A percentile compares a stretch with the other conserved stretches of the same genome.
phyloP scores from a whole-genome alignment of 176 grass and related monocot genomes.

The Phoenix dactylifera region DNA sequence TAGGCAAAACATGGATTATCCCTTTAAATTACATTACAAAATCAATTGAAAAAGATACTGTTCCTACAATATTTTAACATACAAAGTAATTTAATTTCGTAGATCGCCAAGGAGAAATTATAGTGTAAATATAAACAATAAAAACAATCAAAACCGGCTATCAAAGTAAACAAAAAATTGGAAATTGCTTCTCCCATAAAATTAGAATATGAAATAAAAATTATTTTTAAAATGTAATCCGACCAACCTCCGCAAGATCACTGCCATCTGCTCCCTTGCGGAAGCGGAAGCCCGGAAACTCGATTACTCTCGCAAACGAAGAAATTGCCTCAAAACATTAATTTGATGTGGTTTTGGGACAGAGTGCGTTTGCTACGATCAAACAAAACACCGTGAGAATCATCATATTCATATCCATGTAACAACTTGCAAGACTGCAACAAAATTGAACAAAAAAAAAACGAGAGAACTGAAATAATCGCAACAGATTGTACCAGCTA shows the following conservation, averaged over 20 bases:
- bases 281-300: neutral
- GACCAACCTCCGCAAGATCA: constrained; percentile 35
- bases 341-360: constrained; percentile 29
- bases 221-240: neutral
- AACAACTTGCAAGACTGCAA: too few species aligned
- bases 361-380: constrained; percentile 60
- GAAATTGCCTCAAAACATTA: constrained; percentile 81
- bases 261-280: constrained; percentile 1
- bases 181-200: neutral
- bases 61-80: too few species aligned
- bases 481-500: constrained; percentile 15
- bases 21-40: too few species aligned
- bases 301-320: constrained; percentile 57
- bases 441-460: neutral
- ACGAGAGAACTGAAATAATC: too few species aligned
- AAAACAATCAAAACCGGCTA: too few species aligned
- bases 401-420: too few species aligned
- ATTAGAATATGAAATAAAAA: neutral
- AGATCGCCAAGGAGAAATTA: too few species aligned
- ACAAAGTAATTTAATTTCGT: too few species aligned
- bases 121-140: too few species aligned
- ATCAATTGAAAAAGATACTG: too few species aligned
- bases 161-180: too few species aligned
- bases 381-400: neutral
- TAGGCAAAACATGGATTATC: too few species aligned